Evolutionary conservation across 2,329 filamentous ascomycete species (phyloP).

Genomic region (Aspergillus texensis): DNA sequence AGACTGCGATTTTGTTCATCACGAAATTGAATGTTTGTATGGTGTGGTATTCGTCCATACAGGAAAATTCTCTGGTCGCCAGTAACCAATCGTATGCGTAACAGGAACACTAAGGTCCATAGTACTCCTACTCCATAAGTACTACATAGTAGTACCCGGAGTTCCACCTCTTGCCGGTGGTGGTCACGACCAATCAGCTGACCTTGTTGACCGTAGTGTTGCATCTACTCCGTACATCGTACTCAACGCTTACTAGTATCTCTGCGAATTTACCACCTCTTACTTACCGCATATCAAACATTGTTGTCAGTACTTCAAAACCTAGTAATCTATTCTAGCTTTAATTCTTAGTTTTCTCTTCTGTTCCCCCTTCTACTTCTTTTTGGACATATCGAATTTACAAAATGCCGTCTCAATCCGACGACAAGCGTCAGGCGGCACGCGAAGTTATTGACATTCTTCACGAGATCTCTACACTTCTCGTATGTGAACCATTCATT

Average conservation of each 20-base stretch:
- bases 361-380: neutral
- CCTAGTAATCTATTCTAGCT: neutral
- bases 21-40: neutral
- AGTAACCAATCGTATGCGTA: neutral
- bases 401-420: slow-evolving; percentile 45
- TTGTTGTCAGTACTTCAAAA: neutral
- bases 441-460: slow-evolving; percentile 55
- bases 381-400: slow-evolving; percentile 5
- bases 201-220: neutral
- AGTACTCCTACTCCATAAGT: no score
- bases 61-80: neutral
- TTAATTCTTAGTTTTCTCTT: neutral
- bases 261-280: neutral
- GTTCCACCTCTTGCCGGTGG: neutral
- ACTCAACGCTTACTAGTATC: no score
- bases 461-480: slow-evolving; percentile 52
- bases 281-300: neutral
- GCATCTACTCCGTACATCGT: neutral
- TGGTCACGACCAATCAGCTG: neutral
- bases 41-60: neutral
- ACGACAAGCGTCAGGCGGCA: slow-evolving; percentile 53
- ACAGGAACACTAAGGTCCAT: neutral
- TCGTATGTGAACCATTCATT: slow-evolving; percentile 37
- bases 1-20: neutral
- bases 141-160: neutral